Base-by-base conservation (phyloP, 2,329 filamentous ascomycete genomes). In the Fusarium marasasianum region DNA sequence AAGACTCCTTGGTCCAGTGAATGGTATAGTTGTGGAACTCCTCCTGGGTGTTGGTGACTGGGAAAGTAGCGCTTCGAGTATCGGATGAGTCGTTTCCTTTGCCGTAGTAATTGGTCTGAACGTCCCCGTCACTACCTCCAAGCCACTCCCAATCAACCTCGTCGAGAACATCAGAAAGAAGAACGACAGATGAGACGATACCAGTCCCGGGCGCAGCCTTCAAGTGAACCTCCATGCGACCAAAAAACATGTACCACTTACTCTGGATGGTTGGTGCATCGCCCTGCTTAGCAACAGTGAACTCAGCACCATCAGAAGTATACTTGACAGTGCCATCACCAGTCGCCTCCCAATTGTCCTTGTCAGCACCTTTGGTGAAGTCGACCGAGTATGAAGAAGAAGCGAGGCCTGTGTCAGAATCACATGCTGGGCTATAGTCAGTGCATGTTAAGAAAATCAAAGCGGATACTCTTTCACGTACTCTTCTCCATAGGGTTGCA, bases 181-280 rank as follows among this genome's bases (percentile, higher is more conserved):
- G 82, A 13, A 96, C 91, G 9, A 92, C 87, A 64, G 91, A 93
- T 81, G 92, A 94, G 66, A 96, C 91, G 70, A 96, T 93, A 29
- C 94, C 93, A 4, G 87, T 88, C 10, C 93, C 93, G 1, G 92
- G 88, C 11, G 93, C 91, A 15, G 92, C 88, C 81, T 93, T 92
- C 82, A 95, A 85, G 24, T 88, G 87, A 56, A 92, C 89, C 54
- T 93, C 91, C 66, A 94, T 89, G 72, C 89, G 90, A 47, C 94
- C 94, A 77, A 94, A 96, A 91, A 96, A 95, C 80, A 96, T 93
- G 83, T 95, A 95, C 88, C 92, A 94, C 73, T 92, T 87, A 24
- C 87, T 87, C 79, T 87, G 87, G 79, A 94, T 93, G 6, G 89
- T 90, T 6, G 91, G 88, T 33, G 84, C 86, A 48, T 91, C 88